phyloP scores from a whole-genome alignment of 2,329 filamentous ascomycete species.

The Tolypocladium inflatum region DNA sequence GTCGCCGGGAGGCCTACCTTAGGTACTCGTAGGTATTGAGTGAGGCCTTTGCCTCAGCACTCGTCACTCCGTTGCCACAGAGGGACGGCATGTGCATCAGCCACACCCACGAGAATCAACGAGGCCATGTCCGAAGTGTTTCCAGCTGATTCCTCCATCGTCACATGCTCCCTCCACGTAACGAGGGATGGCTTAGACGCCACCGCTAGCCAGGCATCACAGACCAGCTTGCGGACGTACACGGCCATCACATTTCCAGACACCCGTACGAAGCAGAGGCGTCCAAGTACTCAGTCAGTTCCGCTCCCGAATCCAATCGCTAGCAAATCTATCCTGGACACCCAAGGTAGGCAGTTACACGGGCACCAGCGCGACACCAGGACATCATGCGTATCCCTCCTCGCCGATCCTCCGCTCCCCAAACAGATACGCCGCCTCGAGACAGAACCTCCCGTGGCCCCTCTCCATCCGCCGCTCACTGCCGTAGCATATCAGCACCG shows the following conservation, averaged over 20 bases:
- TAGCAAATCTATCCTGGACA: background rate
- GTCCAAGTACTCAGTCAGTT: background rate
- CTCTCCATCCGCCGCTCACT: conserved; percentile 68
- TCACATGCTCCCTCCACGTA: background rate
- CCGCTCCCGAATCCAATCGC: background rate
- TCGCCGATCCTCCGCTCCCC: conserved; percentile 43
- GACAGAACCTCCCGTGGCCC: conserved; percentile 69
- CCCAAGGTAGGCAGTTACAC: background rate
- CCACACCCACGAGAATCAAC: conserved; percentile 1
- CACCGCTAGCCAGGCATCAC: too few relatives aligned
- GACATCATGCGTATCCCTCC: conserved; percentile 6
- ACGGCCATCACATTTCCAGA: background rate
- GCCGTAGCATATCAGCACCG: conserved; percentile 85
- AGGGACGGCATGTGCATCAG: background rate
- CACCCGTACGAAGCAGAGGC: background rate
- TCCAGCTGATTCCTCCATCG: background rate
- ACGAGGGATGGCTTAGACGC: background rate
- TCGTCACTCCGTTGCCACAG: background rate
- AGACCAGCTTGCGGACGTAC: background rate
- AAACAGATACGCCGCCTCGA: conserved; percentile 84
- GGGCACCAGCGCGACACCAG: background rate
- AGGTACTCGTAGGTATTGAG: too few relatives aligned
- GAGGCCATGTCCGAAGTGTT: background rate
- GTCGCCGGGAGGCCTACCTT: background rate
- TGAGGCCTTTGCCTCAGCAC: background rate